Conservation (phyloP, 257 asterid genomes). For the Linaria vulgaris region DNA sequence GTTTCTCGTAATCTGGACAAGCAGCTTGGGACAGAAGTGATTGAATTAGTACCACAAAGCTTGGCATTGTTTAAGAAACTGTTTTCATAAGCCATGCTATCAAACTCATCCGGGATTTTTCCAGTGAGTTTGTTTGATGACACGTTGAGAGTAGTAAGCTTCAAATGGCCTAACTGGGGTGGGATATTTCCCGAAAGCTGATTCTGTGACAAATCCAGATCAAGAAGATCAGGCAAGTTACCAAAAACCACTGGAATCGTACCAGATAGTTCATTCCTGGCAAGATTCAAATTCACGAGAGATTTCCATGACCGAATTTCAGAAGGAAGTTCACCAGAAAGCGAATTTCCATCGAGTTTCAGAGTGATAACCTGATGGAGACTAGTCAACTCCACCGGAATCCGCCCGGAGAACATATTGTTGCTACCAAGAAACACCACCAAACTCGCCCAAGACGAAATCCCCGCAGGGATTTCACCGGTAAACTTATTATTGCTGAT, state of each 20-base stretch:
- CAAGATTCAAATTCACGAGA: constrained; percentile 46
- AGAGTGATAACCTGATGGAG: constrained; percentile 51
- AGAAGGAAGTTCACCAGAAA: constrained; percentile 64
- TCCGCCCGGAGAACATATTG: constrained; percentile 57
- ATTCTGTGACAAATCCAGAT: constrained; percentile 64
- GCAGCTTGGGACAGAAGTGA: constrained; percentile 48
- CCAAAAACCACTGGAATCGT: constrained; percentile 50
- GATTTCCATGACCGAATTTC: constrained; percentile 68
- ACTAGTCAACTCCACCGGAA: constrained; percentile 58
- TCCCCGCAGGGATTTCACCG: constrained; percentile 55
- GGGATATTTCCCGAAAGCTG: constrained; percentile 69
- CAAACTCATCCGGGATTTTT: constrained; percentile 57
- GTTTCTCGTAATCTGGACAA: constrained; percentile 22
- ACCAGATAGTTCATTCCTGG: constrained; percentile 63
- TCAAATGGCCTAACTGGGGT: constrained; percentile 48
- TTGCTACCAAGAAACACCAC: constrained; percentile 65
- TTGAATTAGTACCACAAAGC: constrained; percentile 50
- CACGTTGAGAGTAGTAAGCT: constrained; percentile 58
- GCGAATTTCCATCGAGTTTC: constrained; percentile 63
- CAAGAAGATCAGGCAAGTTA: constrained; percentile 59
- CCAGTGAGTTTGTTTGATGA: constrained; percentile 71
- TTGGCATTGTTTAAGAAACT: constrained; percentile 65
- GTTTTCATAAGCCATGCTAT: constrained; percentile 60
- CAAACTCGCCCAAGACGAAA: constrained; percentile 57
- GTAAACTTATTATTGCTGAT: constrained; percentile 60